Base-by-base conservation (phyloP, 129 eudicot genomes). In the Tagetes patula region DNA sequence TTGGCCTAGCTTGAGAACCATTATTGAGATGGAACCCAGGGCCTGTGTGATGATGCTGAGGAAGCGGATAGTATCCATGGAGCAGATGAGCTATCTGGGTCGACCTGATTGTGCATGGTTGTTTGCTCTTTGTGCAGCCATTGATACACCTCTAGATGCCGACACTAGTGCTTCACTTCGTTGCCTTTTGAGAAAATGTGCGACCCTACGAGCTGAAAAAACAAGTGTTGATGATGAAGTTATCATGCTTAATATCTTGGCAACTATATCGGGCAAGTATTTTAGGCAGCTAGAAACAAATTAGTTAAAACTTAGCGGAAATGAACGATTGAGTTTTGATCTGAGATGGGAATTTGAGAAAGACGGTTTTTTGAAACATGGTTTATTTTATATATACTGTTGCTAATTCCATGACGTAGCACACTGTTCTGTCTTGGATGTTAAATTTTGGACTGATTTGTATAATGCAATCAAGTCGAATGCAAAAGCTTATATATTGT, bases 121-220 rank as follows among this genome's bases (percentile, higher is more conserved):
- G 52, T 95, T 90, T 74, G 97, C 96, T 75, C 93, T 90, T 5
- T 95, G 97, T 78, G 96, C 87, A 4, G 87, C 87, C 43, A 85
- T 95, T 49, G 97, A 95, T 71, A 75, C 77, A 61, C 97, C 99
- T 3, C 67, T 95, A 50, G 84, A 86, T 72, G 94, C 91, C 0
- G 94, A 88, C 64, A 90, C 96, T 0, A 68, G 83, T 67, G 99
- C 99, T 56, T 80, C 94, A 10, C 86, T 95, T 4, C 84, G 99
- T 43, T 85, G 87, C 66, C 76, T 95, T 71, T 88, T 95, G 48
- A 67, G 99, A 34, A 90, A 82, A 79, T 95, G 99, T 79, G 87
- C 97, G 2, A 72, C 78, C 58, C 65, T 95, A 77, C 81, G 91
- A 1, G 89, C 97, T 70, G 85, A 72, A 69, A 95, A 88, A 69